These are phyloP conservation scores for Penicillium egyptiacum DNA, from an alignment of 495 filamentous ascomycete genomes.

Conservation along the genomic window DNA sequence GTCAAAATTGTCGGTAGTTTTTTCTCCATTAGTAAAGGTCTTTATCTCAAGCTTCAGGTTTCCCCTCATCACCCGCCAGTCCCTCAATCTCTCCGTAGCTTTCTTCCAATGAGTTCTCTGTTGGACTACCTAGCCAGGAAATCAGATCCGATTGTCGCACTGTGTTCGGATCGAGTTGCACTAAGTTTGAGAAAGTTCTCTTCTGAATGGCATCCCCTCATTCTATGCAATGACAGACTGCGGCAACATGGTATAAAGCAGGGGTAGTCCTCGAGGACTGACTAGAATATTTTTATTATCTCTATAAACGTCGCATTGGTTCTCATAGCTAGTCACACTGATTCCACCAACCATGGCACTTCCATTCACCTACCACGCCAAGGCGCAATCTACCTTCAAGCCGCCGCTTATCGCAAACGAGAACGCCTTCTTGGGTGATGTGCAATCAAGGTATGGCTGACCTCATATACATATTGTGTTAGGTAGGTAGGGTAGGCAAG, in stretches of 20 bases:
- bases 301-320: neutral
- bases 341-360: slow-evolving; percentile 28
- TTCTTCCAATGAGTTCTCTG: slow-evolving; percentile 10
- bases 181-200: neutral
- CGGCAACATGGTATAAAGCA: slow-evolving; percentile 2
- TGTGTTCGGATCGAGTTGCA: slow-evolving; percentile 9
- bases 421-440: slow-evolving; percentile 71
- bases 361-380: slow-evolving; percentile 52
- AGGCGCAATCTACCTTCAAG: slow-evolving; percentile 65
- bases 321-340: neutral
- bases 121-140: slow-evolving; percentile 22
- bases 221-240: neutral
- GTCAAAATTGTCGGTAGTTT: neutral
- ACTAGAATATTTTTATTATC: neutral
- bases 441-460: slow-evolving; percentile 52
- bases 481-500: neutral
- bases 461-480: neutral
- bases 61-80: slow-evolving; percentile 15
- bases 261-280: too few species aligned
- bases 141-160: slow-evolving; percentile 14
- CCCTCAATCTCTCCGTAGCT: neutral
- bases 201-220: slow-evolving; percentile 12
- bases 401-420: slow-evolving; percentile 72
- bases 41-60: slow-evolving; percentile 10
- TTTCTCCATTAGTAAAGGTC: neutral